phyloP scores from a whole-genome alignment of 1,139 yeast genomes.

The Yamadazyma atlantica region DNA sequence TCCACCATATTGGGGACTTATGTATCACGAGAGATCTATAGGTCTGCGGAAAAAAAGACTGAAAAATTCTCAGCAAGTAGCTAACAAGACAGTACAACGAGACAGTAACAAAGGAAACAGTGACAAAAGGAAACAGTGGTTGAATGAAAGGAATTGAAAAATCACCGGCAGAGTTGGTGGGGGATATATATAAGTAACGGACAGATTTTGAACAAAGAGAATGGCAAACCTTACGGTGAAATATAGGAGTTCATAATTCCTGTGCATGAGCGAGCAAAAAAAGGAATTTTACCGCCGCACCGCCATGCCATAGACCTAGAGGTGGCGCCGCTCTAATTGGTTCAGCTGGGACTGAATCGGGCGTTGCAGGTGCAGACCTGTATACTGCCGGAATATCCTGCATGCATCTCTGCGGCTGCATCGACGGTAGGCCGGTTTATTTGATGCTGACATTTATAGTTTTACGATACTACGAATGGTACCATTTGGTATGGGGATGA shows the following conservation, averaged over 20 bases:
- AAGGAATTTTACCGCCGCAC: not conserved
- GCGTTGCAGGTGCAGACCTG: not conserved
- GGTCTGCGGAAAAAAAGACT: too few relatives aligned
- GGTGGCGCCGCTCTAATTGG: not conserved
- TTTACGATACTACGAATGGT: not conserved
- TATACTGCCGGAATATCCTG: too few relatives aligned
- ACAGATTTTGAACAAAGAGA: not conserved
- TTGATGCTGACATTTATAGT: not conserved
- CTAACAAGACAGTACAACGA: not conserved
- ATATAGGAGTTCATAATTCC: not conserved
- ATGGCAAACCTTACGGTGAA: not conserved
- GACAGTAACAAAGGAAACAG: not conserved
- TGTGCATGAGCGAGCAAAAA: not conserved
- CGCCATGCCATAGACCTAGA: too few relatives aligned
- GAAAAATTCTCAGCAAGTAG: not conserved
- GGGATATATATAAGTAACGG: not conserved
- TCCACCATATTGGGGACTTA: not conserved
- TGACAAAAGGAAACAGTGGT: too few relatives aligned
- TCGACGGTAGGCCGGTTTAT: too few relatives aligned
- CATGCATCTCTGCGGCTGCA: too few relatives aligned
- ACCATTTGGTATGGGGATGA: too few relatives aligned
- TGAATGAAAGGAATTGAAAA: not conserved
- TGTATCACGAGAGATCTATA: not conserved
- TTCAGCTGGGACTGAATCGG: not conserved
- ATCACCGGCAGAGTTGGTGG: not conserved